phyloP scores from a whole-genome alignment of 768 basidiomycete genomes.

The Tulasnella sp. region DNA sequence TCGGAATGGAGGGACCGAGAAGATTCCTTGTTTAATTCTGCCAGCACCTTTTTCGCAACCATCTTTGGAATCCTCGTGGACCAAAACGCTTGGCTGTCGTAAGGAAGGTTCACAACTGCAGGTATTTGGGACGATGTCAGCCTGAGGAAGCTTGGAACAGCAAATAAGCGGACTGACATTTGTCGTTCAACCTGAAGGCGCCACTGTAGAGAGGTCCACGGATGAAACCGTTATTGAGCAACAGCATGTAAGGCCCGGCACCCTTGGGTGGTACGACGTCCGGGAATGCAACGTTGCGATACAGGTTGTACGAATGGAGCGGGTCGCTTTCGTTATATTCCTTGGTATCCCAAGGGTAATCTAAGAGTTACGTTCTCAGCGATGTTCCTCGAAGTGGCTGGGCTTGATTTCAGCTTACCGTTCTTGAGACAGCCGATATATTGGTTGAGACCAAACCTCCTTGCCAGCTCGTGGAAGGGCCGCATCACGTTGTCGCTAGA shows the following conservation, averaged over 20 bases:
- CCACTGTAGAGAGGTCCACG: constrained; percentile 24
- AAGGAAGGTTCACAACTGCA: constrained; percentile 2
- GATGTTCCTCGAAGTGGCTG: background rate
- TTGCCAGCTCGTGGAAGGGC: background rate
- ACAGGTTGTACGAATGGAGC: background rate
- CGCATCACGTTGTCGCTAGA: background rate
- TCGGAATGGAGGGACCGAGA: background rate
- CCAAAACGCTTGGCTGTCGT: background rate
- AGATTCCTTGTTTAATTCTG: background rate
- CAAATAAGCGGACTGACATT: background rate
- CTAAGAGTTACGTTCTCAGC: background rate
- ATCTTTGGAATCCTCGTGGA: background rate
- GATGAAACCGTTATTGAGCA: constrained; percentile 22
- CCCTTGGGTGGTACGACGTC: background rate
- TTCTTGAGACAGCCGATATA: background rate
- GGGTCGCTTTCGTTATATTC: background rate
- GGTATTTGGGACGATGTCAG: background rate
- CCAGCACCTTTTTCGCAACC: background rate
- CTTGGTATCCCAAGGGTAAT: background rate
- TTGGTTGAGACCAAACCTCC: background rate
- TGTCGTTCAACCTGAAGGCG: background rate
- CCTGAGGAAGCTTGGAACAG: background rate
- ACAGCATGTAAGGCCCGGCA: background rate
- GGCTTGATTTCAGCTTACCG: background rate
- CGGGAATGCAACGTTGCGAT: constrained; percentile 20